phyloP scores from a whole-genome alignment of 352 stramenopile genomes.

The Pythium insidiosum region DNA sequence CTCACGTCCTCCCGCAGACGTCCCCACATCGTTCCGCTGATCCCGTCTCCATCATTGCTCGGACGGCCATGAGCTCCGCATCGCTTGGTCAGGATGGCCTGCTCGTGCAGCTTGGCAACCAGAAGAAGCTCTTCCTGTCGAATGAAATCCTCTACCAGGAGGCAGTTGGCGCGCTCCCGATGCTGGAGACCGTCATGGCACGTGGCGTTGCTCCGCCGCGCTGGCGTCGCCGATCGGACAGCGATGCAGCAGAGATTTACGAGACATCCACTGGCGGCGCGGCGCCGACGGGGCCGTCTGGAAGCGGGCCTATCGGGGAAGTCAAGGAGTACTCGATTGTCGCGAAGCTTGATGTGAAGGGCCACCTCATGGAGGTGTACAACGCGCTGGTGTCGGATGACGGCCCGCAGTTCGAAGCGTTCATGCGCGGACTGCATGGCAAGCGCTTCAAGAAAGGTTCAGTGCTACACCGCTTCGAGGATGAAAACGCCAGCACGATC shows the following conservation, averaged over 20 bases:
- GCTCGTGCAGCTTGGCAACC: slow-evolving; percentile 26
- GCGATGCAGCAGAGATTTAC: slow-evolving; percentile 16
- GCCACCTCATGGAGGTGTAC: slow-evolving; percentile 12
- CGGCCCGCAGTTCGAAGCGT: background rate
- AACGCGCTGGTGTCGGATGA: slow-evolving; percentile 7
- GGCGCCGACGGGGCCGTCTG: slow-evolving; percentile 1
- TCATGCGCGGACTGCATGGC: slow-evolving; percentile 8
- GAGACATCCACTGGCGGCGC: slow-evolving; percentile 8
- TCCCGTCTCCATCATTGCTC: no score
- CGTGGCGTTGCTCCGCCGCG: slow-evolving; percentile 5
- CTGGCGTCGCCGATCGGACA: slow-evolving; percentile 17
- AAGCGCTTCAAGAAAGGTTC: slow-evolving; percentile 6
- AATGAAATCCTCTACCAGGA: slow-evolving; percentile 26
- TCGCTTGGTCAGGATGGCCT: slow-evolving; percentile 13
- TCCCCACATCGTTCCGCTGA: no score
- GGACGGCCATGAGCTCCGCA: no score
- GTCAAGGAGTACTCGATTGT: slow-evolving; percentile 10
- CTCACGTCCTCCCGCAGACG: no score
- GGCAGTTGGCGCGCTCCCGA: slow-evolving; percentile 5
- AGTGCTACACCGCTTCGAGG: slow-evolving; percentile 12
- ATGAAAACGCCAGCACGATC: background rate
- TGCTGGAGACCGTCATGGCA: slow-evolving; percentile 11
- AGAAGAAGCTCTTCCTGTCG: slow-evolving; percentile 26
- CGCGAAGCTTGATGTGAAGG: slow-evolving; percentile 9
- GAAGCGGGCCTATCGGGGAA: no score